phyloP scores from a whole-genome alignment of 2,329 filamentous ascomycete species.

The Polychaeton citri region DNA sequence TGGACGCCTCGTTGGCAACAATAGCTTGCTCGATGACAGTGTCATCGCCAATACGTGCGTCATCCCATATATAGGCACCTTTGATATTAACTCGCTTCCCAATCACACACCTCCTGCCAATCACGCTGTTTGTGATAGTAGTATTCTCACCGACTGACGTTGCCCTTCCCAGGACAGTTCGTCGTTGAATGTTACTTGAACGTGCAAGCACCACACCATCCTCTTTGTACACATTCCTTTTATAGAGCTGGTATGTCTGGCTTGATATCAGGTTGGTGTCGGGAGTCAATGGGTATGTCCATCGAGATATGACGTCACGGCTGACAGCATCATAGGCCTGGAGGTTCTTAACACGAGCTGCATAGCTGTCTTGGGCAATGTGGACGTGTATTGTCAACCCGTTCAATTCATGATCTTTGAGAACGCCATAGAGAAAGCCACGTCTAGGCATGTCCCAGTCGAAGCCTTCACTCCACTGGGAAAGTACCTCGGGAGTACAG shows the following conservation, averaged over 20 bases:
- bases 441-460: conserved; percentile 84
- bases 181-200: conserved; percentile 54
- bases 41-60: conserved; percentile 63
- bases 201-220: conserved; percentile 60
- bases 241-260: conserved; percentile 60
- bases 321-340: conserved; percentile 83
- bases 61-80: conserved; percentile 79
- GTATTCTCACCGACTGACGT: conserved; percentile 63
- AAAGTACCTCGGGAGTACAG: conserved; percentile 88
- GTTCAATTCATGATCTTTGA: conserved; percentile 95
- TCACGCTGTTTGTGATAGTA: conserved; percentile 58
- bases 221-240: conserved; percentile 64
- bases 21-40: conserved; percentile 59
- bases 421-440: conserved; percentile 79
- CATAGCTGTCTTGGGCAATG: conserved; percentile 70
- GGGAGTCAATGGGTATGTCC: conserved; percentile 79
- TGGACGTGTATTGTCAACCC: conserved; percentile 94
- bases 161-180: conserved; percentile 62
- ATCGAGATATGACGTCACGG: conserved; percentile 72
- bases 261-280: conserved; percentile 73
- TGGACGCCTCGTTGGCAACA: conserved; percentile 55
- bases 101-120: conserved; percentile 76
- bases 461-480: conserved; percentile 93
- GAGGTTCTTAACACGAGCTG: conserved; percentile 71
- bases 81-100: conserved; percentile 70